Conservation (phyloP, 1,139 yeast genomes). For the Pichia inconspicua region DNA sequence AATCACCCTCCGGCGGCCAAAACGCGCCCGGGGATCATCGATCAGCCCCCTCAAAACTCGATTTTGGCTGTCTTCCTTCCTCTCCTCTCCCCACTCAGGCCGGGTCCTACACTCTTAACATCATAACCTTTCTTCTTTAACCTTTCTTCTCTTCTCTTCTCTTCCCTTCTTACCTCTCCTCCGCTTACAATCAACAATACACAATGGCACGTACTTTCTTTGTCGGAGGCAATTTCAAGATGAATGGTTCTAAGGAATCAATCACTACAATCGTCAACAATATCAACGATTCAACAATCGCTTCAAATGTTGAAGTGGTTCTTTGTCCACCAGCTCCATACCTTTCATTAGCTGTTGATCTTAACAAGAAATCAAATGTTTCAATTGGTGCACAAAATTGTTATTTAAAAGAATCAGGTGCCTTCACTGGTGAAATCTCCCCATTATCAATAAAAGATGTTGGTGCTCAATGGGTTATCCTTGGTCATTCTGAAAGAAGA, state of each 20-base stretch:
- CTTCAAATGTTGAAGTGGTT: constrained; percentile 78
- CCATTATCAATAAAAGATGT: constrained; percentile 84
- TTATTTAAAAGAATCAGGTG: constrained; percentile 83
- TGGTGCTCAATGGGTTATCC: constrained; percentile 90
- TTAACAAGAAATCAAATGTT: constrained; percentile 65
- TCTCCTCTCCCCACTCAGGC: no score
- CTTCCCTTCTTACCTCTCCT: no score
- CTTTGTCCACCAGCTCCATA: constrained; percentile 96
- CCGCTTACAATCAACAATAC: no score
- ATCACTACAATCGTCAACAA: constrained; percentile 75
- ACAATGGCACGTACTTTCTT: constrained; percentile 63
- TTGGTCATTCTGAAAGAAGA: constrained; percentile 99
- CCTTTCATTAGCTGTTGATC: constrained; percentile 65
- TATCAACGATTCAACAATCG: constrained; percentile 71
- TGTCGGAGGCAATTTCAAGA: constrained; percentile 97
- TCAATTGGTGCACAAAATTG: constrained; percentile 87
- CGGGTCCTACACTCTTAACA: no score
- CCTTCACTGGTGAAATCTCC: constrained; percentile 95
- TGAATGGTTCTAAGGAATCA: constrained; percentile 91
- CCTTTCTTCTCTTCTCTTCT: no score
- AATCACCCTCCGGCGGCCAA: background rate
- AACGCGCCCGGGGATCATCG: background rate
- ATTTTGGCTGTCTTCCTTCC: no score
- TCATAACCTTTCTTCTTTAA: no score
- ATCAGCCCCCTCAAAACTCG: background rate